Base-by-base conservation (phyloP, 495 filamentous ascomycete species). In the Eremomyces bilateralis region DNA sequence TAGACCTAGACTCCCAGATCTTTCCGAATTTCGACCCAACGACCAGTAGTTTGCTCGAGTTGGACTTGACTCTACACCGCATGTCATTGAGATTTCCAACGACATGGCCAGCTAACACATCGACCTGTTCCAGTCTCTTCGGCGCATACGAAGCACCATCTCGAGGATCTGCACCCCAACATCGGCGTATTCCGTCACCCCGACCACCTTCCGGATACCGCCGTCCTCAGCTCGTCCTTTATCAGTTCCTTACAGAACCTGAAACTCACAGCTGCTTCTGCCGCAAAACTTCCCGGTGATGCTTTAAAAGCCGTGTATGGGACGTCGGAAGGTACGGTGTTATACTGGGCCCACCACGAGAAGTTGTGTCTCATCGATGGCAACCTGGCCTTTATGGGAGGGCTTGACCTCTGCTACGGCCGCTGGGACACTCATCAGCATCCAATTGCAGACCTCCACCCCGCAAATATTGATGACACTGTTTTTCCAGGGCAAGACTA, bases 331-430 rank as follows among this genome's bases (percentile, higher is more conserved):
- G 82, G 76, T 36, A 67, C 77, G 3, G 76, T 92, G 15, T 54
- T 95, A 3, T 95, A 81, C 53, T 95, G 83, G 83, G 83, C 85
- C 0, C 85, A 95, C 42, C 85, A 93, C 40, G 85, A 95, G 53
- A 95, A 95, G 56, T 62, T 95, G 4, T 85, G 76, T 42, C 44
- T 93, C 6, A 56, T 95, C 21, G 85, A 95, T 51, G 70, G 76
- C 1, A 57, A 61, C 6, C 65, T 71, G 42, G 84, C 78, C 15
- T 95, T 95, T 49, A 95, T 93, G 85, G 85, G 85, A 16, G 75
- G 75, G 19, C 55, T 80, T 2, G 75, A 80, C 40, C 51, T 74
- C 31, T 75, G 70, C 44, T 75, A 64, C 40, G 70, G 70, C 11
- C 64, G 70, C 25, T 74, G 69, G 67, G 69, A 73, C 37, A 71